Conservation (phyloP, 169 alveolate species). For the Perkinsus chesapeaki region DNA sequence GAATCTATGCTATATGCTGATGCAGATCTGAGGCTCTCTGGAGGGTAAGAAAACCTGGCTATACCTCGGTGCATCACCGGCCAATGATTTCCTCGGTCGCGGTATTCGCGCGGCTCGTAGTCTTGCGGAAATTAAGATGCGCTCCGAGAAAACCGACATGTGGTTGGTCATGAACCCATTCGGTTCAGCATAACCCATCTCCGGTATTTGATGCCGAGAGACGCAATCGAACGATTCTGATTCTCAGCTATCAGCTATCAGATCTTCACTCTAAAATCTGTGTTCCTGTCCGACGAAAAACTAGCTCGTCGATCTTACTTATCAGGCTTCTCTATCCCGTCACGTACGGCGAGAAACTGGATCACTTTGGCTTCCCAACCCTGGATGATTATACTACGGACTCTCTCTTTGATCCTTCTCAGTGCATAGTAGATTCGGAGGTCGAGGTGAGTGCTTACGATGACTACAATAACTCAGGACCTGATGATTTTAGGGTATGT, state of each 20-base stretch:
- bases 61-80: not conserved
- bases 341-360: not conserved
- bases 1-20: not conserved
- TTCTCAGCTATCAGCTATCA: too few relatives aligned
- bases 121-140: too few relatives aligned
- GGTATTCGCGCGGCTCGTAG: not conserved
- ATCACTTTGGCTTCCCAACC: slow-evolving; percentile 1
- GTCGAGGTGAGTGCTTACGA: not conserved
- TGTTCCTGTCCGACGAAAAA: too few relatives aligned
- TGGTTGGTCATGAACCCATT: too few relatives aligned
- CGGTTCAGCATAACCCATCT: too few relatives aligned
- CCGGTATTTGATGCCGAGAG: too few relatives aligned
- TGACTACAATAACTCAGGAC: not conserved
- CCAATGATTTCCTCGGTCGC: not conserved
- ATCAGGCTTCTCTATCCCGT: not conserved
- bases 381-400: not conserved
- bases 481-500: not conserved
- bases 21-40: not conserved
- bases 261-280: too few relatives aligned
- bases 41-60: not conserved
- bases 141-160: too few relatives aligned
- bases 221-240: too few relatives aligned
- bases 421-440: not conserved
- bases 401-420: not conserved
- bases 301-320: too few relatives aligned